Conservation (phyloP, 192 early-diverging fungal species). For the Linnemannia exigua region DNA sequence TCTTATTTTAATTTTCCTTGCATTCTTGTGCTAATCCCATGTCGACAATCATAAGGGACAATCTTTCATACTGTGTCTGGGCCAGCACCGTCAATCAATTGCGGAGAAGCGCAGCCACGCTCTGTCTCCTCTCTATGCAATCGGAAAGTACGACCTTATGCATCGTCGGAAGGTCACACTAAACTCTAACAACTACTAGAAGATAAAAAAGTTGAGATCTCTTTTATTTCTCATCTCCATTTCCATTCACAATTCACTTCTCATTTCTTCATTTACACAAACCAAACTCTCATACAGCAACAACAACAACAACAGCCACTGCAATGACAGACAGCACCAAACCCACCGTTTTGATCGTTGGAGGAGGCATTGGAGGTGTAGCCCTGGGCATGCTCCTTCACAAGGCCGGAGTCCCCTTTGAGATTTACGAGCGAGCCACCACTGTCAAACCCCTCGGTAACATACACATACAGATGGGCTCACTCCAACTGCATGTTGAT, state of each 20-base stretch:
- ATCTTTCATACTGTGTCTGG: conserved; percentile 11
- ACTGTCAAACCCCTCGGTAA: background rate
- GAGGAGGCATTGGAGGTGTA: conserved; percentile 1
- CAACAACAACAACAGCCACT: background rate
- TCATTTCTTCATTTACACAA: no score
- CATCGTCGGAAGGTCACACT: no score
- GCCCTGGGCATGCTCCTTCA: background rate
- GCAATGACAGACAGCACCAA: background rate
- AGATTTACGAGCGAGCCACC: background rate
- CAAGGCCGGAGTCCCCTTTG: conserved; percentile 1
- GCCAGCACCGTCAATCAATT: background rate
- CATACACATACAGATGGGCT: no score
- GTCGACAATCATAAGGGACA: conserved; percentile 23
- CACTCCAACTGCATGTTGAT: no score
- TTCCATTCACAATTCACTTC: no score
- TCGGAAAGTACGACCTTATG: background rate
- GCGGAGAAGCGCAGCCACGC: no score
- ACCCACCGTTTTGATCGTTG: background rate
- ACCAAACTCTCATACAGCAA: background rate
- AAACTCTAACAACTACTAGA: no score
- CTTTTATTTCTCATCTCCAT: no score
- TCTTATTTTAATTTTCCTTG: background rate
- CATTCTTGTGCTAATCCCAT: background rate
- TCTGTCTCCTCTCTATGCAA: background rate
- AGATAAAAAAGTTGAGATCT: no score